Evolutionary conservation across 495 filamentous ascomycete genomes (phyloP).

Genomic region (Tuber borchii): DNA sequence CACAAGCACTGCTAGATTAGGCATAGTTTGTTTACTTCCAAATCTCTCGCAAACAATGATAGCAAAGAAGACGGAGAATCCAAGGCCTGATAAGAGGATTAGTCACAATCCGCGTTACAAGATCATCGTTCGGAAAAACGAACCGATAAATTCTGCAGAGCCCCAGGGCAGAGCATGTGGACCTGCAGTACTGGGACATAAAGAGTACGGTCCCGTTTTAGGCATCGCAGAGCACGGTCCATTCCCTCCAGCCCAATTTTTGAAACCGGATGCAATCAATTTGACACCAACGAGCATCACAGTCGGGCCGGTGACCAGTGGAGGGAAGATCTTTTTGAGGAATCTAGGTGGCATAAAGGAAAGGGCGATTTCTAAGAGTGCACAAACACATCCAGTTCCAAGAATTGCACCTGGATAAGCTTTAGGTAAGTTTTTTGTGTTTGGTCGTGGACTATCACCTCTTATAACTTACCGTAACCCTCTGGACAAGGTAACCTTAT

Average conservation of each 20-base stretch:
- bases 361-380: conserved; percentile 66
- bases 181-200: conserved; percentile 65
- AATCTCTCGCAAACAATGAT: conserved; percentile 82
- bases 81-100: conserved; percentile 50
- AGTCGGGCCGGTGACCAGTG: conserved; percentile 79
- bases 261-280: conserved; percentile 68
- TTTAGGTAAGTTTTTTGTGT: not conserved
- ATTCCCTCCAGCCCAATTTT: conserved; percentile 77
- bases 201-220: conserved; percentile 50
- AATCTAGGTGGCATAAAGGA: conserved; percentile 64
- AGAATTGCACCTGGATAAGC: conserved; percentile 25
- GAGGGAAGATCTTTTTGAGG: conserved; percentile 75
- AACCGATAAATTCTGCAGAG: conserved; percentile 69
- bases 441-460: conserved; percentile 22
- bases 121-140: not conserved
- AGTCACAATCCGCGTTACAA: not conserved
- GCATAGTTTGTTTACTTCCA: conserved; percentile 48
- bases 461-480: conserved; percentile 57
- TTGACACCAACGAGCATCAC: conserved; percentile 71
- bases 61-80: conserved; percentile 83
- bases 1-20: conserved; percentile 52
- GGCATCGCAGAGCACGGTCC: conserved; percentile 57
- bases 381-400: conserved; percentile 65
- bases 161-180: conserved; percentile 85
- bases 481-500: conserved; percentile 69